Percentiles rank a stretch among this genome's conserved stretches.
Conservation (phyloP, 1,139 yeast species). For the Pichia sp. region DNA sequence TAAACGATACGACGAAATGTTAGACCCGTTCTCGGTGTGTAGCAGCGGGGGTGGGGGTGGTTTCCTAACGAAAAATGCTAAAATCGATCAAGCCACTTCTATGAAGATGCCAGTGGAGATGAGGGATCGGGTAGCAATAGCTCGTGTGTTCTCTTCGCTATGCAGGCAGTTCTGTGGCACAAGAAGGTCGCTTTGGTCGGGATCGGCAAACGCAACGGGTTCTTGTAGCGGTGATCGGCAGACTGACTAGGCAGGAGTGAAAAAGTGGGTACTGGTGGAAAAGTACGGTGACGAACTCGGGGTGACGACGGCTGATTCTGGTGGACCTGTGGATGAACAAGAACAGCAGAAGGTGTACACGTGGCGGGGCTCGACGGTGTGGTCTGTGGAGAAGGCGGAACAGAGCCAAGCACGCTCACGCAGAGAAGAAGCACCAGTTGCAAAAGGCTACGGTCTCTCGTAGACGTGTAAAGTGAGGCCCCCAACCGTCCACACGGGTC, state of each 20-base stretch:
- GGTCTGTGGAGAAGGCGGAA: neutral
- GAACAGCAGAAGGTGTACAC: neutral
- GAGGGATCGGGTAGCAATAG: no score
- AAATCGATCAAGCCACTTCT: neutral
- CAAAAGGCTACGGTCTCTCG: neutral
- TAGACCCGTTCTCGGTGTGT: neutral
- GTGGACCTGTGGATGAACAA: neutral
- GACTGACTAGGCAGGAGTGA: neutral
- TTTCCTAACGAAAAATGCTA: neutral
- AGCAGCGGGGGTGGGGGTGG: neutral
- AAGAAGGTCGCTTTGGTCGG: neutral
- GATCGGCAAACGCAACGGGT: neutral
- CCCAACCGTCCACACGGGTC: neutral
- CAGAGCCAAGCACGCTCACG: neutral
- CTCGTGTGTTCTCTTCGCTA: neutral
- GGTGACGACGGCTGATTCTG: neutral
- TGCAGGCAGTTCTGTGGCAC: neutral
- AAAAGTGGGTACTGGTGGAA: neutral
- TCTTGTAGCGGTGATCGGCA: neutral
- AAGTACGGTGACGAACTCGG: neutral
- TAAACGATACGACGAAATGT: neutral
- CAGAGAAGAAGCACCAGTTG: neutral
- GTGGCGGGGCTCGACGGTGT: neutral
- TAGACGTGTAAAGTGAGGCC: neutral
- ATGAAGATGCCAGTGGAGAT: neutral